Percentiles rank a stretch among this genome's conserved stretches.
These are phyloP conservation scores for Aspergillus biplanus DNA, from an alignment of 495 filamentous ascomycete species.

Conservation along the genomic window DNA sequence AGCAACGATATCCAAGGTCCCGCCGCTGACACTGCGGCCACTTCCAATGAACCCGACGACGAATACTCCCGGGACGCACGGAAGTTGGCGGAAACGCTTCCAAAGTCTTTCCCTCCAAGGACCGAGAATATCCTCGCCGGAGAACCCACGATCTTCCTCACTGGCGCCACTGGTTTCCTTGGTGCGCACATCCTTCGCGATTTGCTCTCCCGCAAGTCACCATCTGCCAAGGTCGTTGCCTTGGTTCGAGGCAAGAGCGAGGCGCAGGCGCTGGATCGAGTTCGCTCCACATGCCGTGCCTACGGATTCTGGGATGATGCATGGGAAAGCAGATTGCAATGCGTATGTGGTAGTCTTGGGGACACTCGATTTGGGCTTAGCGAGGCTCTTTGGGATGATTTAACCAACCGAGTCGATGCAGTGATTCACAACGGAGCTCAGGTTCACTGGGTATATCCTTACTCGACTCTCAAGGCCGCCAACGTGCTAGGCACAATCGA, in stretches of 20 bases:
- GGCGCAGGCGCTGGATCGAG: slow-evolving; percentile 52
- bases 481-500: slow-evolving; percentile 87
- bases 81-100: slow-evolving; percentile 56
- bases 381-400: slow-evolving; percentile 60
- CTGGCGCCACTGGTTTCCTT: slow-evolving; percentile 90
- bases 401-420: slow-evolving; percentile 70
- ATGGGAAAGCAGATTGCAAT: slow-evolving; percentile 67
- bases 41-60: slow-evolving; percentile 47
- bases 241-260: slow-evolving; percentile 72
- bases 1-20: slow-evolving; percentile 36
- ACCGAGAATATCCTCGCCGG: slow-evolving; percentile 32
- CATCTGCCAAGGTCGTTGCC: slow-evolving; percentile 68
- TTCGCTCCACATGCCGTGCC: slow-evolving; percentile 48
- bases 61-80: slow-evolving; percentile 71
- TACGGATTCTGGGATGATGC: slow-evolving; percentile 81
- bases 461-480: slow-evolving; percentile 71
- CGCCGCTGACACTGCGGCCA: slow-evolving; percentile 25
- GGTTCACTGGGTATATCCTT: slow-evolving; percentile 86
- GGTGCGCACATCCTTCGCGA: slow-evolving; percentile 82
- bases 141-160: slow-evolving; percentile 73
- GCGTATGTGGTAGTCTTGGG: slow-evolving; percentile 73
- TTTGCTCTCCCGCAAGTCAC: slow-evolving; percentile 62
- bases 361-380: slow-evolving; percentile 72
- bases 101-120: slow-evolving; percentile 37
- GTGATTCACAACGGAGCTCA: slow-evolving; percentile 90